Evolutionary conservation across 805 yeast genomes (phyloP), one percentile per base, ranked within the genome.

Genomic region (Yarrowia divulgata): DNA sequence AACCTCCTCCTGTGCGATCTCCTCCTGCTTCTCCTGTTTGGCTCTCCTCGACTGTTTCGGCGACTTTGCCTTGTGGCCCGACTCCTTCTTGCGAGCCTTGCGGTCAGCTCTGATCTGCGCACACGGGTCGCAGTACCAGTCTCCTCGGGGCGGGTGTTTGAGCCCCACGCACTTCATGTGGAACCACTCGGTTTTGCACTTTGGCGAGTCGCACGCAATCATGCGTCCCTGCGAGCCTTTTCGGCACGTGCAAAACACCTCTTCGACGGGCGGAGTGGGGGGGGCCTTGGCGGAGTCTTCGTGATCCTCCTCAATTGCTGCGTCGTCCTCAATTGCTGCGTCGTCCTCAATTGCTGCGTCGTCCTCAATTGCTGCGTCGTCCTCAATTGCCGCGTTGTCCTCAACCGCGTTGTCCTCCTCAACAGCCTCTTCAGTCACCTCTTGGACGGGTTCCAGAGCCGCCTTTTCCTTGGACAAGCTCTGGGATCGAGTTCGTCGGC

Each of bases 141-240:
- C 85, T n/a, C 90, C 90, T 77, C 85, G 86, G 0, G 98, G 98
- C 2, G 91, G 85, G 55, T 88, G 87, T 67, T 86, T 87, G 74
- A 92, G 82, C 0, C 94, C 95, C 46, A 91, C 90, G 78, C 98
- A 93, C 13, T 91, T 92, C 72, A 91, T 81, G 81, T 93, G 98
- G 80, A 90, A 93, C 98, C 98, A 93, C 78, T 93, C 97, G 69
- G 89, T 83, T 74, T 85, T 81, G 79, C 98, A 93, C 45, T 85
- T 83, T 2, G 83, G 83, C 73, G 91, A 87, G 76, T 93, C 98
- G 78, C 98, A 94, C 0, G 94, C 97, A 71, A 94, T 85, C 98
- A 94, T 94, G 67, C 85, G 86, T 0, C 98, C 98, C 69, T 75
- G 79, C 8, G 86, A 81, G 0, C 79, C 80, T 5, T 79, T 77